Conservation (phyloP, 257 asterid genomes). For the Scutellaria baicalensis region DNA sequence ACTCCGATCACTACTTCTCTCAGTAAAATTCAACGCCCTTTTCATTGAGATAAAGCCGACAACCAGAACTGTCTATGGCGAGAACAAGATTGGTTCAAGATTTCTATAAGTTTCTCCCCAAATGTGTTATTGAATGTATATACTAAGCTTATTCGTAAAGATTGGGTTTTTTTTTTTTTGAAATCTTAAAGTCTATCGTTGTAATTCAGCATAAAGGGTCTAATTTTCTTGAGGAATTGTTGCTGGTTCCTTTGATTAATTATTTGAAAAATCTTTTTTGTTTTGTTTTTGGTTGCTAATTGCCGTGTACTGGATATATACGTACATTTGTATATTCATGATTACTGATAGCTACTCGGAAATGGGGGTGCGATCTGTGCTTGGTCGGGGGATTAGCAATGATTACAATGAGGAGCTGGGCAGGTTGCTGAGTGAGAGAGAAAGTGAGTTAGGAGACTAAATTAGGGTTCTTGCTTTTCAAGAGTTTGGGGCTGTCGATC, state of each 20-base stretch:
- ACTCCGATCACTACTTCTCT: conserved; percentile 8
- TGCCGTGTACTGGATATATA: too few relatives aligned
- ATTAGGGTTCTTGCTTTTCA: too few relatives aligned
- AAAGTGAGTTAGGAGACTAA: too few relatives aligned
- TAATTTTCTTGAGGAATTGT: too few relatives aligned
- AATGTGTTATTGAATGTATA: neutral
- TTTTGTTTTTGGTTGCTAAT: neutral
- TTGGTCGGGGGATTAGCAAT: conserved; percentile 18
- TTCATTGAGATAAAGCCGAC: neutral
- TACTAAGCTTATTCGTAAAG: neutral
- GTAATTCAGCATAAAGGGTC: too few relatives aligned
- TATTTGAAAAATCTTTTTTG: too few relatives aligned
- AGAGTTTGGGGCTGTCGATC: too few relatives aligned
- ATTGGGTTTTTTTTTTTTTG: too few relatives aligned
- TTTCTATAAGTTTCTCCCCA: neutral
- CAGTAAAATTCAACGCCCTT: neutral
- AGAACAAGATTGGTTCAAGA: neutral
- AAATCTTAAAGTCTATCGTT: too few relatives aligned
- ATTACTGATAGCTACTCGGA: conserved; percentile 42
- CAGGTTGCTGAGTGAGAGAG: conserved; percentile 38
- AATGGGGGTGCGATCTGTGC: conserved; percentile 32
- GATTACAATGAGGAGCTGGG: conserved; percentile 47
- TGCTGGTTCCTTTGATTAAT: too few relatives aligned
- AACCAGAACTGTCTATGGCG: too few relatives aligned
- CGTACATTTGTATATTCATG: conserved; percentile 19